Conservation (phyloP, 2,329 filamentous ascomycete species). For the Thielaviopsis ethacetica region DNA sequence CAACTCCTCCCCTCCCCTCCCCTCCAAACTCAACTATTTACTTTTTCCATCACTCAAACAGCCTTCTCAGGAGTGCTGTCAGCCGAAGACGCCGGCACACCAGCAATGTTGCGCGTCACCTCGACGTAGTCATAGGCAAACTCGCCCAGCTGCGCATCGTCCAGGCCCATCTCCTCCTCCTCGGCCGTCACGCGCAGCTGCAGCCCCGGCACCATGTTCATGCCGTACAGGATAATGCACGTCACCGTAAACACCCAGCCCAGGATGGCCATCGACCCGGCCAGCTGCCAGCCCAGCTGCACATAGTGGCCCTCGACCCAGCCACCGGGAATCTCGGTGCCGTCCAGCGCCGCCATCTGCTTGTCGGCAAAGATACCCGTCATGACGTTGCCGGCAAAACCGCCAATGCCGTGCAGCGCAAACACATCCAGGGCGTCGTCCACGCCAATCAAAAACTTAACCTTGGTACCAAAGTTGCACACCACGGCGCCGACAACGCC, state of each 20-base stretch:
- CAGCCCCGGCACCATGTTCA: conserved; percentile 56
- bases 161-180: conserved; percentile 52
- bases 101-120: conserved; percentile 44
- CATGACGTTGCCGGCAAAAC: conserved; percentile 63
- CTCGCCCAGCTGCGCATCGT: conserved; percentile 65
- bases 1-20: too few species aligned
- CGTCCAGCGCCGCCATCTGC: conserved; percentile 58
- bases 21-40: background rate
- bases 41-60: conserved; percentile 1
- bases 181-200: conserved; percentile 50
- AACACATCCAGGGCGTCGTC: conserved; percentile 86
- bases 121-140: conserved; percentile 77
- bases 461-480: conserved; percentile 77
- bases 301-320: conserved; percentile 58
- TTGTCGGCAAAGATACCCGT: conserved; percentile 63
- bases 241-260: conserved; percentile 52
- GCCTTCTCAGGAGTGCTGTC: conserved; percentile 11
- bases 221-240: conserved; percentile 50
- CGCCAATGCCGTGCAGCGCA: conserved; percentile 74
- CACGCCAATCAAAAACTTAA: conserved; percentile 56
- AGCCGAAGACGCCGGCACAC: conserved; percentile 14
- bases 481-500: conserved; percentile 44
- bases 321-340: conserved; percentile 39
- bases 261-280: conserved; percentile 47
- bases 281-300: conserved; percentile 55